Percentiles rank a stretch among this genome's conserved stretches.
These are phyloP conservation scores for Hippophae tibetana DNA, from an alignment of 306 rosid genomes.

Conservation along the genomic window DNA sequence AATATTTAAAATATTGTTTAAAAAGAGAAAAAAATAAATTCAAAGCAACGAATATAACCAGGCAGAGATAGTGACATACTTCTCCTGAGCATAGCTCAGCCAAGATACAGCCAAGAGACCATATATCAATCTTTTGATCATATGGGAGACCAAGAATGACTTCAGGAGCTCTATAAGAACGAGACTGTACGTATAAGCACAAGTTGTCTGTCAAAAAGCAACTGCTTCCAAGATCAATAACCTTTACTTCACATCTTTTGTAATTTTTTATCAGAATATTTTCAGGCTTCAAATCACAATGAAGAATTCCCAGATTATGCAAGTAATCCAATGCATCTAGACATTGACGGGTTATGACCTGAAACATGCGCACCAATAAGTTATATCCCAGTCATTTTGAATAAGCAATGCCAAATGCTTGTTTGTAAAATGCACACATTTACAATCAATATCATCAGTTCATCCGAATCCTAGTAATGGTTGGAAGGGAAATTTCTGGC, in stretches of 20 bases:
- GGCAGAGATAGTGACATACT: conserved; percentile 35
- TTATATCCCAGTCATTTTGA: conserved; percentile 6
- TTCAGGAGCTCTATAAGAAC: conserved; percentile 98
- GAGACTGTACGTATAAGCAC: conserved; percentile 88
- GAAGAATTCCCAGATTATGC: conserved; percentile 81
- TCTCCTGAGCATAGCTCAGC: conserved; percentile 95
- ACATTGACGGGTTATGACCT: conserved; percentile 80
- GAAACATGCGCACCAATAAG: conserved; percentile 22
- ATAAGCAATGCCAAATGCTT: too few species aligned
- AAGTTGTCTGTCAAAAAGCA: conserved; percentile 79
- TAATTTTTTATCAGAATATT: conserved; percentile 82
- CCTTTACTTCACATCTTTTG: conserved; percentile 77
- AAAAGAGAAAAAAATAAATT: too few species aligned
- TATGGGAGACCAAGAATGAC: conserved; percentile 93
- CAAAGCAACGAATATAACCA: not conserved
- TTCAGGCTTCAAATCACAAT: conserved; percentile 96
- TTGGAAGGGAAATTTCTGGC: too few species aligned
- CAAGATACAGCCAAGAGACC: conserved; percentile 97
- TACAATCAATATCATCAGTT: too few species aligned
- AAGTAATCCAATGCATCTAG: conserved; percentile 87
- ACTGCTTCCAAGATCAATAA: conserved; percentile 97
- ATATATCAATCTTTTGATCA: conserved; percentile 81
- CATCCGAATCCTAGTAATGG: too few species aligned
- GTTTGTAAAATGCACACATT: too few species aligned
- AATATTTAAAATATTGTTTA: too few species aligned